phyloP scores from a whole-genome alignment of 2,329 filamentous ascomycete species.

The Calonectria hongkongensis region DNA sequence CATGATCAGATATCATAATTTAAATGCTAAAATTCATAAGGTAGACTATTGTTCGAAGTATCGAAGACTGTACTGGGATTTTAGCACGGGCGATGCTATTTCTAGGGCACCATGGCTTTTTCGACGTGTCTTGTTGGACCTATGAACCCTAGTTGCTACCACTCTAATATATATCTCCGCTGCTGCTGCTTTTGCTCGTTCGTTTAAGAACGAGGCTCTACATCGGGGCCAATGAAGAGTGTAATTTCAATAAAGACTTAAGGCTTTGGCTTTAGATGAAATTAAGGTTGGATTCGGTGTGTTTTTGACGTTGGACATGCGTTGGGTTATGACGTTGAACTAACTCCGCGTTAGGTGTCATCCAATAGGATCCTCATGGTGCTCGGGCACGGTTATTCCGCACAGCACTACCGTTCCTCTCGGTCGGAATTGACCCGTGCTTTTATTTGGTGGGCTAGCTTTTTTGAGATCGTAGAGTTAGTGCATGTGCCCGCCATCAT shows the following conservation, averaged over 20 bases:
- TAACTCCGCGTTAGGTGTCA: constrained; percentile 1
- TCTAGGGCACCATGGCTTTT: no score
- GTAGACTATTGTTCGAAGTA: no score
- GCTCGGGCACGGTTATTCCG: background rate
- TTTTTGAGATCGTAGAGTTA: background rate
- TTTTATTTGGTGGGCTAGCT: constrained; percentile 7
- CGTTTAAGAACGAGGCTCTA: no score
- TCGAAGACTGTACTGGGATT: no score
- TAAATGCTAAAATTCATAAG: no score
- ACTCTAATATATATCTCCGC: no score
- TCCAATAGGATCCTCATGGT: constrained; percentile 6
- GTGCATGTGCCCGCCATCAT: background rate
- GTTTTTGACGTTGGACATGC: background rate
- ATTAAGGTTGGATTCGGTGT: background rate
- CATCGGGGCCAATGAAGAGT: no score
- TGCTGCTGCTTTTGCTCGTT: no score
- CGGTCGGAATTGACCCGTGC: constrained; percentile 25
- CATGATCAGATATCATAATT: no score
- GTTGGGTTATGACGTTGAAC: background rate
- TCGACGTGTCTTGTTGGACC: background rate
- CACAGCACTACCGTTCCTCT: constrained; percentile 13
- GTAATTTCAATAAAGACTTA: no score
- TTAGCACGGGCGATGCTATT: no score
- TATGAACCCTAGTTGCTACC: background rate
- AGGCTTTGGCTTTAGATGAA: background rate